A percentile compares a stretch with the other conserved stretches of the same genome.
phyloP scores from a whole-genome alignment of 2,329 filamentous ascomycete genomes.

The Talaromyces funiculosus region DNA sequence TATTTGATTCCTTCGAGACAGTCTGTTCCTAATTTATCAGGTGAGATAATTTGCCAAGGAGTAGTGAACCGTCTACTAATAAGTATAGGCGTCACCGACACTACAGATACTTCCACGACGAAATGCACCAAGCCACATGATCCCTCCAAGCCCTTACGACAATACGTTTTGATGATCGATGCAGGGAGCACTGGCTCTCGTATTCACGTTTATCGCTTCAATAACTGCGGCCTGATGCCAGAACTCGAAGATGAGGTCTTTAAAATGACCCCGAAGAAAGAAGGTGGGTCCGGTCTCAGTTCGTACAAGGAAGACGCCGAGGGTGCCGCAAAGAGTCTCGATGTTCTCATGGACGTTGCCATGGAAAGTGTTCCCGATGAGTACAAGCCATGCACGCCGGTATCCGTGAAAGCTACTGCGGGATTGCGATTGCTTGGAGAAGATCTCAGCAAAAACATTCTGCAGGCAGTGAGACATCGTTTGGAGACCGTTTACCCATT shows the following conservation, averaged over 20 bases:
- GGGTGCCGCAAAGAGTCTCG: conserved; percentile 82
- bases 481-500: conserved; percentile 90
- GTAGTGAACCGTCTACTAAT: background rate
- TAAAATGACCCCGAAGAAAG: conserved; percentile 82
- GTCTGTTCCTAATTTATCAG: conserved; percentile 20
- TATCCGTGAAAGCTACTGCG: conserved; percentile 97
- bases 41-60: conserved; percentile 17
- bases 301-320: conserved; percentile 81
- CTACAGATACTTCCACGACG: conserved; percentile 35
- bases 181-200: conserved; percentile 95
- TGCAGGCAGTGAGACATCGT: conserved; percentile 75
- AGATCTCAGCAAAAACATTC: conserved; percentile 74
- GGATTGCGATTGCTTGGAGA: conserved; percentile 80
- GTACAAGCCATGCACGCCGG: conserved; percentile 83
- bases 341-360: conserved; percentile 79
- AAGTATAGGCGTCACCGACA: background rate
- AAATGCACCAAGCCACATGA: conserved; percentile 80
- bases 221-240: conserved; percentile 94
- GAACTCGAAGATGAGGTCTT: conserved; percentile 91
- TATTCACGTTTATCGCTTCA: conserved; percentile 98
- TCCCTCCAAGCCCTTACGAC: conserved; percentile 84
- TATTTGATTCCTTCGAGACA: conserved; percentile 45
- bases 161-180: conserved; percentile 98
- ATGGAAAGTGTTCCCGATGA: conserved; percentile 78
- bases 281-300: conserved; percentile 74